phyloP scores from a whole-genome alignment of 169 alveolate species.

The Plasmodium vivax region DNA sequence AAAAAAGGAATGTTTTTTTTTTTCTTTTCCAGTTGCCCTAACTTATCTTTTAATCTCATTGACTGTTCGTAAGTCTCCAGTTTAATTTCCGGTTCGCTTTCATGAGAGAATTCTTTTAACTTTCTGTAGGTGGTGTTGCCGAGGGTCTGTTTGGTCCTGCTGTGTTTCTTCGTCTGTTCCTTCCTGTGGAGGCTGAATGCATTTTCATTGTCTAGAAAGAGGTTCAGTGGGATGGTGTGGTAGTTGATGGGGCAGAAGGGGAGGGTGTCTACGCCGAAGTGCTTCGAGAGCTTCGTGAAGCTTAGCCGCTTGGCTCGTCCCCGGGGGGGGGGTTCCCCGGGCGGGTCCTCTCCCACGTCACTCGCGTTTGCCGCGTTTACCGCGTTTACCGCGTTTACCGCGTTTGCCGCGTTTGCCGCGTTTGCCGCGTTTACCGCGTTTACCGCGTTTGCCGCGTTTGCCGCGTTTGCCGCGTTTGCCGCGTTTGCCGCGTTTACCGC shows the following conservation, averaged over 20 bases:
- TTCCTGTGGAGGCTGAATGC: constrained; percentile 5
- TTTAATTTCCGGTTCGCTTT: constrained; percentile 49
- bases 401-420: no score
- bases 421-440: no score
- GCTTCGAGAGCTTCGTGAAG: constrained; percentile 28
- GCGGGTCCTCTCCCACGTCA: background rate
- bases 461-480: background rate
- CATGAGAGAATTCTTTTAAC: constrained; percentile 26
- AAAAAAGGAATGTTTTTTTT: constrained; percentile 67
- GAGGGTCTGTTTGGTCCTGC: background rate
- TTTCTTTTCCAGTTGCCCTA: constrained; percentile 24
- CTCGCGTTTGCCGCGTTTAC: no score
- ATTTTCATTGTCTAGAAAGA: constrained; percentile 5
- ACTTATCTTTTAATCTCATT: constrained; percentile 52
- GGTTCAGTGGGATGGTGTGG: constrained; percentile 39
- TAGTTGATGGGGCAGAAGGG: constrained; percentile 27
- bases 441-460: no score
- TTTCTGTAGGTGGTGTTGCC: constrained; percentile 13
- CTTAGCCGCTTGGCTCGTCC: background rate
- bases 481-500: background rate
- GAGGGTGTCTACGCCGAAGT: constrained; percentile 20
- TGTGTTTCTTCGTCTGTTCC: constrained; percentile 9
- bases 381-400: background rate
- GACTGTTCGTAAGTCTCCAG: constrained; percentile 64
- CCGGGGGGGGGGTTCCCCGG: background rate